phyloP scores from a whole-genome alignment of 2,329 filamentous ascomycete genomes.

The Monosporascus sp. region DNA sequence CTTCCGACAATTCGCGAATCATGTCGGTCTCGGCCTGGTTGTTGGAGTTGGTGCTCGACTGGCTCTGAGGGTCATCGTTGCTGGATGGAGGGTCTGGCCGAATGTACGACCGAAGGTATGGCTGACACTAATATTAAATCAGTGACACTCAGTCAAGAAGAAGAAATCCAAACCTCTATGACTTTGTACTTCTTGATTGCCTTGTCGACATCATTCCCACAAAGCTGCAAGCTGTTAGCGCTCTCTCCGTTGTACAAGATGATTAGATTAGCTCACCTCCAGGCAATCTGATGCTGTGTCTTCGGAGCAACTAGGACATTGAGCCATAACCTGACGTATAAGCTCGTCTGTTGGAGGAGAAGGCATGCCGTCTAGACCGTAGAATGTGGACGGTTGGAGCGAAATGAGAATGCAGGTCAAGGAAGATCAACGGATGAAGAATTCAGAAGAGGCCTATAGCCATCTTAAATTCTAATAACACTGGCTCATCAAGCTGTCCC shows the following conservation, averaged over 20 bases:
- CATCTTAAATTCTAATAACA: neutral
- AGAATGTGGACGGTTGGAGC: neutral
- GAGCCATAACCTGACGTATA: constrained; percentile 1
- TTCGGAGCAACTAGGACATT: constrained; percentile 2
- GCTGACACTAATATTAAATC: neutral
- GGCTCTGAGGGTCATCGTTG: constrained; percentile 1
- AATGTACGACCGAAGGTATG: neutral
- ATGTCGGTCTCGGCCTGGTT: neutral
- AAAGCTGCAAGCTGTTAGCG: constrained; percentile 4
- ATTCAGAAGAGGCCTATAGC: neutral
- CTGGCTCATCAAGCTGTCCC: neutral
- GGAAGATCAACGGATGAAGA: neutral
- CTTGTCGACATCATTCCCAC: constrained; percentile 5
- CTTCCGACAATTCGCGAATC: neutral
- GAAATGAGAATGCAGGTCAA: neutral
- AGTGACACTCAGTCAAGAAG: neutral
- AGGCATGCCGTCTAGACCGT: neutral
- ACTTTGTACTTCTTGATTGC: constrained; percentile 2
- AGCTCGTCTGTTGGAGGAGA: neutral
- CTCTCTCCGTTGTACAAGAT: neutral
- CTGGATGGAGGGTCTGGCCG: constrained; percentile 1
- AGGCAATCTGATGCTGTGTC: constrained; percentile 5
- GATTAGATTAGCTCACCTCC: constrained; percentile 1
- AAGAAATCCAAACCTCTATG: constrained; percentile 3
- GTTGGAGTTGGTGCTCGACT: neutral